A percentile compares a stretch with the other conserved stretches of the same genome.
These are phyloP conservation scores for Isabelozyma pseudorhagii DNA, from an alignment of 805 yeast genomes.

Conservation along the genomic window DNA sequence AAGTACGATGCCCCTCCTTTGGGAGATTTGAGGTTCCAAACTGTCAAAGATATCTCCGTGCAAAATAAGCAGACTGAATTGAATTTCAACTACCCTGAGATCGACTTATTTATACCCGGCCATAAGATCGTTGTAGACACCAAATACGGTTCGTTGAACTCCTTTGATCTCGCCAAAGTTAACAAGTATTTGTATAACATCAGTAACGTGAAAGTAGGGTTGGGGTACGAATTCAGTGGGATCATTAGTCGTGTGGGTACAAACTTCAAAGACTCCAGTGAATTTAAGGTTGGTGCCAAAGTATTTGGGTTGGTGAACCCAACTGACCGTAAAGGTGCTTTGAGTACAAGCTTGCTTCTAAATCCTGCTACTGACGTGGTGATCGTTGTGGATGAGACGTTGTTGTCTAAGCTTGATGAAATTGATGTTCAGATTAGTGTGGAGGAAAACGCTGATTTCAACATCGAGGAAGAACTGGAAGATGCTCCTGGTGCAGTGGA, in stretches of 20 bases:
- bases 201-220: slow-evolving; percentile 54
- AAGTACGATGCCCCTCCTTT: slow-evolving; percentile 8
- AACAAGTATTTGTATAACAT: slow-evolving; percentile 52
- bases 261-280: slow-evolving; percentile 19
- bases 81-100: slow-evolving; percentile 51
- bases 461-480: slow-evolving; percentile 6
- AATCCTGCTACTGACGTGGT: slow-evolving; percentile 48
- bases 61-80: slow-evolving; percentile 43
- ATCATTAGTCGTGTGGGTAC: slow-evolving; percentile 53
- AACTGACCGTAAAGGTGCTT: slow-evolving; percentile 49
- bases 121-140: slow-evolving; percentile 57
- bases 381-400: slow-evolving; percentile 22
- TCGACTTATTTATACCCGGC: slow-evolving; percentile 46
- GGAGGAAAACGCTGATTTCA: slow-evolving; percentile 8
- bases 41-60: slow-evolving; percentile 48
- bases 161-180: slow-evolving; percentile 61
- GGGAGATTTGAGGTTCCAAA: slow-evolving; percentile 50
- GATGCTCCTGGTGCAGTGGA: not conserved
- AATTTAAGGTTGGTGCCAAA: slow-evolving; percentile 53
- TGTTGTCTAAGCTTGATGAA: slow-evolving; percentile 13
- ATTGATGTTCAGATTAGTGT: slow-evolving; percentile 16
- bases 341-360: slow-evolving; percentile 54
- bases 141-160: slow-evolving; percentile 57
- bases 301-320: slow-evolving; percentile 64
- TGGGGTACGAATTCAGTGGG: slow-evolving; percentile 74